Evolutionary conservation across 768 basidiomycete species (phyloP).

Genomic region (Mycena filopes): DNA sequence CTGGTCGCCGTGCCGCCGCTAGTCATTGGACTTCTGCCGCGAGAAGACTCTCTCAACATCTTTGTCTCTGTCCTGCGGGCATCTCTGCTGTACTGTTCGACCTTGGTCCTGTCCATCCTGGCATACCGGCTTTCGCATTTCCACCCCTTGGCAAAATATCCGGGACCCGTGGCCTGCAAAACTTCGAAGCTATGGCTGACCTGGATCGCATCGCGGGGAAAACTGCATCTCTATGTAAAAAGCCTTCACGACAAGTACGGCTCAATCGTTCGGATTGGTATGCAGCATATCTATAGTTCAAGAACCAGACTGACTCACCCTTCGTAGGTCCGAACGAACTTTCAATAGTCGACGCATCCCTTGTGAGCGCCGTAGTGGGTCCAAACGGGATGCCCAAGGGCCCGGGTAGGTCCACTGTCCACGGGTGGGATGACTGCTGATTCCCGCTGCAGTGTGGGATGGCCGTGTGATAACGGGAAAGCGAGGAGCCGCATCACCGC

Average conservation of each 20-base stretch:
- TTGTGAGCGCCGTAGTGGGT: slow-evolving; percentile 48
- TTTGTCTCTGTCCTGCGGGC: not conserved
- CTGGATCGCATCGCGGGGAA: slow-evolving; percentile 46
- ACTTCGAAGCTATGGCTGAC: slow-evolving; percentile 51
- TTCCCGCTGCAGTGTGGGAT: slow-evolving; percentile 42
- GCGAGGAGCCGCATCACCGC: slow-evolving; percentile 20
- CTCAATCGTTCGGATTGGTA: slow-evolving; percentile 63
- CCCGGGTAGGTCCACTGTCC: slow-evolving; percentile 42
- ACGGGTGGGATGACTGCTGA: not conserved
- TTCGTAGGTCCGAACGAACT: slow-evolving; percentile 58
- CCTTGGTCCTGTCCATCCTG: slow-evolving; percentile 35
- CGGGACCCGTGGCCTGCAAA: slow-evolving; percentile 55
- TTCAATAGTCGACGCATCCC: slow-evolving; percentile 48
- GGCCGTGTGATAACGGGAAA: slow-evolving; percentile 33
- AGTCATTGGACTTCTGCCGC: not conserved
- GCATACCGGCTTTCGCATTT: slow-evolving; percentile 57
- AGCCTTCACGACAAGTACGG: slow-evolving; percentile 63
- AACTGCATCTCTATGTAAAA: slow-evolving; percentile 55
- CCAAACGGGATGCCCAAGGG: slow-evolving; percentile 54
- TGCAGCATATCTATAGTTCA: slow-evolving; percentile 8
- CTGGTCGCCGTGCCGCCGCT: slow-evolving; percentile 1
- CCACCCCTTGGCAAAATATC: slow-evolving; percentile 59
- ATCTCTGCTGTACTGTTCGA: slow-evolving; percentile 5
- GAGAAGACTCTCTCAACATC: not conserved
- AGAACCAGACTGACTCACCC: not conserved